These are phyloP conservation scores for Metrosideros polymorpha DNA, from an alignment of 441 rosid genomes.

Conservation along the genomic window DNA sequence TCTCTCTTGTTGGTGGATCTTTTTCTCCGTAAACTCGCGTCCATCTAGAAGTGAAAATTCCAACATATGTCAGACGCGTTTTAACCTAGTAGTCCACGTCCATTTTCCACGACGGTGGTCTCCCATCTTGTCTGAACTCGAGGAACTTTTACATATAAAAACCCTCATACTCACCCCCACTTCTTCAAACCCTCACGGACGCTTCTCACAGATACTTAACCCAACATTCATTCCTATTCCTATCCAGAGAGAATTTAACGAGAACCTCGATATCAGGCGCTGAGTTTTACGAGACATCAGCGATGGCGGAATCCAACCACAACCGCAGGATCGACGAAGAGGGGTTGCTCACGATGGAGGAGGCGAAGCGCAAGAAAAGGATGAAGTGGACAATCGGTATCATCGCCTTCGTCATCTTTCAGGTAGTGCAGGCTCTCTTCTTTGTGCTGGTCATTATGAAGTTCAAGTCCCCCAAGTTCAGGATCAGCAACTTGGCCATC, in stretches of 20 bases:
- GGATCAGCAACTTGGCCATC: neutral
- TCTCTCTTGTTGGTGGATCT: neutral
- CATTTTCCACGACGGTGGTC: neutral
- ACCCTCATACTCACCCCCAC: neutral
- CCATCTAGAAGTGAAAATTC: neutral
- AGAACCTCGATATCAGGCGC: neutral
- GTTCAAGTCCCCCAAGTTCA: slow-evolving; percentile 8
- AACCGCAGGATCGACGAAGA: neutral
- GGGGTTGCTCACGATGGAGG: neutral
- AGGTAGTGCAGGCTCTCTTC: neutral
- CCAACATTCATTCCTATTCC: neutral
- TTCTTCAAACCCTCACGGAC: neutral
- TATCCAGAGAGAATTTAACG: neutral
- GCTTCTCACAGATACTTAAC: neutral
- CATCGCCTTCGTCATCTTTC: slow-evolving; percentile 3
- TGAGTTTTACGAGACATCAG: neutral
- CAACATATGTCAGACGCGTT: neutral
- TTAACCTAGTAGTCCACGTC: neutral
- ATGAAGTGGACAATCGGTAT: slow-evolving; percentile 6
- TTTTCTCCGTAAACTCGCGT: neutral
- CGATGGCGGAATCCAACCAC: neutral
- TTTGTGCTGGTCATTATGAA: slow-evolving; percentile 6
- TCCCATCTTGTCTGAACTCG: neutral
- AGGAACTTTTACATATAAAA: neutral
- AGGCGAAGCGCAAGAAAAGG: slow-evolving; percentile 6